phyloP scores from a whole-genome alignment of 768 basidiomycete genomes.

The Stropharia rugosoannulata region DNA sequence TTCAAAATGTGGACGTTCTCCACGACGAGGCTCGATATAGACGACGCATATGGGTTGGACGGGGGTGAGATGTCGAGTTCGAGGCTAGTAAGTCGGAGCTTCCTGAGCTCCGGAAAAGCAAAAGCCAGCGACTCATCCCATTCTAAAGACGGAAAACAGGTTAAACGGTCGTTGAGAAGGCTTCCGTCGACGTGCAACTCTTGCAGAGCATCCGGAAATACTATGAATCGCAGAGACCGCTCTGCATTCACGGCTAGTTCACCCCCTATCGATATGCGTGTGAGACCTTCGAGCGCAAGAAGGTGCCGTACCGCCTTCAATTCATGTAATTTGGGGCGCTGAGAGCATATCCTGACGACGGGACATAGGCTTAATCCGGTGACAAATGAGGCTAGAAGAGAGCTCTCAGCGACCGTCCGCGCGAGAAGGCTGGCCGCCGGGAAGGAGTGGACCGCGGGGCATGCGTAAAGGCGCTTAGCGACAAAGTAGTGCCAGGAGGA shows the following conservation, averaged over 20 bases:
- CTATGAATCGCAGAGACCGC: conserved; percentile 42
- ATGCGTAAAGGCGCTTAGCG: conserved; percentile 43
- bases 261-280: conserved; percentile 45
- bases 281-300: conserved; percentile 41
- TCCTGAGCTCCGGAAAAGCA: conserved; percentile 42
- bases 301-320: conserved; percentile 39
- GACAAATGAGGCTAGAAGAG: conserved; percentile 34
- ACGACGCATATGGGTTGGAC: conserved; percentile 30
- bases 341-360: conserved; percentile 10
- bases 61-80: conserved; percentile 41
- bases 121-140: conserved; percentile 53
- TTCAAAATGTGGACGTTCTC: conserved; percentile 41
- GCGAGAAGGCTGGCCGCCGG: conserved; percentile 39
- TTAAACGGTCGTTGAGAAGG: conserved; percentile 23
- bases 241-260: conserved; percentile 45
- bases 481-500: conserved; percentile 44
- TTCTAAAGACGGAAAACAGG: conserved; percentile 39
- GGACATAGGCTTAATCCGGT: conserved; percentile 43
- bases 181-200: conserved; percentile 49
- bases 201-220: conserved; percentile 37
- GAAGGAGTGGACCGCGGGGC: conserved; percentile 41
- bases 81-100: conserved; percentile 40
- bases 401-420: conserved; percentile 37
- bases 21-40: conserved; percentile 38
- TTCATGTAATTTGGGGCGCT: conserved; percentile 23